Base-by-base conservation (phyloP, 108 stramenopile genomes). In the Skeletonema menzelii region DNA sequence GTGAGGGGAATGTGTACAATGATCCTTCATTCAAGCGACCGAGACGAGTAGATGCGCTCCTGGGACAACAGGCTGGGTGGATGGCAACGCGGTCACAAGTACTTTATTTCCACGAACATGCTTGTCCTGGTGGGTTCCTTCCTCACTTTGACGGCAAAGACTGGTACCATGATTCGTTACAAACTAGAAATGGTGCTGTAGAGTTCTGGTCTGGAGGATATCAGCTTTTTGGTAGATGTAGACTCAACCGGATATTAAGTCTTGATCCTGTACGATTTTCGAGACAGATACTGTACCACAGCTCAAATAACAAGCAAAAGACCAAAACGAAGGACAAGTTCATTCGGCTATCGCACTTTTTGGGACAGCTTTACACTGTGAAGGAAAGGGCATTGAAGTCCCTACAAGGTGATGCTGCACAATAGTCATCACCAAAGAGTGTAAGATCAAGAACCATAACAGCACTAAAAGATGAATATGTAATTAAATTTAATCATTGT, bases 261-360 rank as follows among this genome's bases (percentile, higher is more conserved):
- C 65, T 94, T 69, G 71, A 93, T 49, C 90, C 90, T n/a, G 80
- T 81, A 42, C 78, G 82, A 19, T 94, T 94, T 70, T 87, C 86
- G 24, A 79, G 82, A 31, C 88, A 90, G 55, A 65, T 94, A 49
- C 57, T 94, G 26, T 94, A 94, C 71, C 93, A 94, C 64, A 79
- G 75, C 5, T 83, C 89, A 27, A 94, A 94, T 66, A 91, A 94
- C 82, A 94, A 94, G 56, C 93, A 94, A 63, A 71, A 69, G 31
- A 88, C 86, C 38, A 58, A 84, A 20, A 24, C 24, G 0, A 71
- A 19, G 15, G 75, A 70, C 28, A 78, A 85, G 8, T 84, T 89
- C 69, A 68, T 88, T 17, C 72, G 86, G 22, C 82, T 85, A 0
- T 73, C 86, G 40, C 64, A 87, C 42, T 79, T 90, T 27, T 86